Evolutionary conservation across 2,329 filamentous ascomycete species (phyloP), one percentile per base, ranked within the genome.

Genomic region (Diaporthe nobilis): DNA sequence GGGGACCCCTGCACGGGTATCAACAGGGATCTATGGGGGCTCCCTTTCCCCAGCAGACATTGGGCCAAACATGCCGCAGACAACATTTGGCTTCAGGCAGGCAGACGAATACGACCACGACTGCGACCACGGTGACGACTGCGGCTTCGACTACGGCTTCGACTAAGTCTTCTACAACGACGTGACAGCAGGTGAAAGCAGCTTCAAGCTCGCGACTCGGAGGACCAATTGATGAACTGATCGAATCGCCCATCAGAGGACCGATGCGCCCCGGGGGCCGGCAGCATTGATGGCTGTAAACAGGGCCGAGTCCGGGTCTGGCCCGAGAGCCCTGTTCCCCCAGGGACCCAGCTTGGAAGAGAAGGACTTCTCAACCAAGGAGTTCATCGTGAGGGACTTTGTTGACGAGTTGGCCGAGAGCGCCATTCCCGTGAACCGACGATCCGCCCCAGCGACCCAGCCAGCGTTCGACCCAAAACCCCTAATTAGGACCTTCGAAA

Each of bases 381-480:
- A 98, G 86, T 99, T 98, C 82, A 98, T 98, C 78, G 96, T 98
- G 79, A 95, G 98, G 82, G 97, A 99, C 86, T 99, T 99, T 83
- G 93, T 99, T 80, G 97, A 99, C 83, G 92, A 93, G 71, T 92
- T 99, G 75, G 97, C 96, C 70, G 96, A 98, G 78, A 94, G 89
- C 79, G 94, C 95, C 31, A 90, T 95, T 49, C 93, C 94, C n/a
- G 88, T 90, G 31, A 94, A 93, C 81, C 94, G 97, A 72, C 93
- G 94, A 76, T 98, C 96, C 20, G 92, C 91, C 10, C 89, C 90
- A 78, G 88, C 87, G 77, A 88, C 87, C 82, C 88, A 89, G 77
- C 73, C 71, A 44, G 86, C 89, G 6, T 99, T 99, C 86, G 97
- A 99, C 81, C 95, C 97, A 0, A 99, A 99, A 85, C 97, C 97